Conservation (phyloP, 2,329 filamentous ascomycete genomes). For the Fusarium keratoplasticum region DNA sequence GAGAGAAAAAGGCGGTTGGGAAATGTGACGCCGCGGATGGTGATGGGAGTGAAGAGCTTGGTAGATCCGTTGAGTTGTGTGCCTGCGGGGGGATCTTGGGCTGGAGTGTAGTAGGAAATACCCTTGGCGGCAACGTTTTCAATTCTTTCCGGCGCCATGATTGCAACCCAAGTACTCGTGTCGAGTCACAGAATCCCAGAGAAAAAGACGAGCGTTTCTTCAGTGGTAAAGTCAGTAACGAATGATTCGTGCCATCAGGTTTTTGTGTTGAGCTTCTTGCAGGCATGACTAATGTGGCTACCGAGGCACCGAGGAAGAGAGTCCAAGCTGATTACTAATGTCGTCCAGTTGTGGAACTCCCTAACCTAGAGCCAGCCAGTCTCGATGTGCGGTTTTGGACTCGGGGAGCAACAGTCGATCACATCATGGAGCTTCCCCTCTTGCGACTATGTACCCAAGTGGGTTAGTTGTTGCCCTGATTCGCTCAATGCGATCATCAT, state of each 20-base stretch:
- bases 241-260: neutral
- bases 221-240: neutral
- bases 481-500: neutral
- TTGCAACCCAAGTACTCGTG: too few species aligned
- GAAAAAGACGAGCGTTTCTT: too few species aligned
- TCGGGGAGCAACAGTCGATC: neutral
- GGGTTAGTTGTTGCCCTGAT: neutral
- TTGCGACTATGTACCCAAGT: neutral
- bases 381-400: neutral
- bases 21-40: conserved; percentile 57
- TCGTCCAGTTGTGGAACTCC: neutral
- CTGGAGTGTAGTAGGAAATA: conserved; percentile 60
- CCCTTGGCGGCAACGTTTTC: conserved; percentile 44
- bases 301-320: neutral
- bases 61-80: conserved; percentile 45
- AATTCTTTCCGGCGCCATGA: conserved; percentile 14
- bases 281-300: neutral
- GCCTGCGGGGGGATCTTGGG: conserved; percentile 56
- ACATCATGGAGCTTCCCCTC: neutral
- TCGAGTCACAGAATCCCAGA: too few species aligned
- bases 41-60: conserved; percentile 61
- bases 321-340: neutral
- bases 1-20: conserved; percentile 58
- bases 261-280: neutral
- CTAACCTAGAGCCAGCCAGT: neutral